Evolutionary conservation across 345 rosid species (phyloP).

Genomic region (Eucalyptus curtisii): DNA sequence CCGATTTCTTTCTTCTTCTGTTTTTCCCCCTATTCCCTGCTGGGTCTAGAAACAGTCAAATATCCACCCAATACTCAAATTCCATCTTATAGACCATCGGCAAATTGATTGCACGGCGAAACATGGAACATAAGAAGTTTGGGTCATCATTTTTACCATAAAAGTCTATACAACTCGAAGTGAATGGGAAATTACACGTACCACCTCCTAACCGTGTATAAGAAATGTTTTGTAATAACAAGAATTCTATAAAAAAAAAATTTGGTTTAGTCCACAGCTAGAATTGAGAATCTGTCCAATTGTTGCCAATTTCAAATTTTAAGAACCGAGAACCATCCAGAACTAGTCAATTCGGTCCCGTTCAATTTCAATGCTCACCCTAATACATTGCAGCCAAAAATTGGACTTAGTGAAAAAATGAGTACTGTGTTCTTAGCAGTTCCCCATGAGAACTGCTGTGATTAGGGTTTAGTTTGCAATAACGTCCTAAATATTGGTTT

Average conservation of each 20-base stretch:
- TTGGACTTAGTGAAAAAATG: not conserved
- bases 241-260: no score
- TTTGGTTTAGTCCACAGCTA: rapidly evolving
- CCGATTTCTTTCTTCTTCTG: not conserved
- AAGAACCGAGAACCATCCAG: rapidly evolving
- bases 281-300: rapidly evolving
- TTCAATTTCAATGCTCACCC: no score
- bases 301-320: not conserved
- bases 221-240: no score
- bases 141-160: not conserved
- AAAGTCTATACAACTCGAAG: not conserved
- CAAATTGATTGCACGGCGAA: rapidly evolving
- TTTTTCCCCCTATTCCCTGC: not conserved
- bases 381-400: no score
- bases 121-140: not conserved
- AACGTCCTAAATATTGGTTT: not conserved
- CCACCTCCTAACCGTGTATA: not conserved
- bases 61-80: not conserved
- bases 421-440: not conserved
- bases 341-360: rapidly evolving
- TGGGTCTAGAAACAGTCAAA: not conserved
- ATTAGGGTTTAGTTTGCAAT: not conserved
- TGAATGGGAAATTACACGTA: not conserved
- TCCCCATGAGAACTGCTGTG: not conserved
- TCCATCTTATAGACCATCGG: not conserved